Evolutionary conservation across 2,329 filamentous ascomycete genomes (phyloP).

Genomic region (Lachnellula hyalina): DNA sequence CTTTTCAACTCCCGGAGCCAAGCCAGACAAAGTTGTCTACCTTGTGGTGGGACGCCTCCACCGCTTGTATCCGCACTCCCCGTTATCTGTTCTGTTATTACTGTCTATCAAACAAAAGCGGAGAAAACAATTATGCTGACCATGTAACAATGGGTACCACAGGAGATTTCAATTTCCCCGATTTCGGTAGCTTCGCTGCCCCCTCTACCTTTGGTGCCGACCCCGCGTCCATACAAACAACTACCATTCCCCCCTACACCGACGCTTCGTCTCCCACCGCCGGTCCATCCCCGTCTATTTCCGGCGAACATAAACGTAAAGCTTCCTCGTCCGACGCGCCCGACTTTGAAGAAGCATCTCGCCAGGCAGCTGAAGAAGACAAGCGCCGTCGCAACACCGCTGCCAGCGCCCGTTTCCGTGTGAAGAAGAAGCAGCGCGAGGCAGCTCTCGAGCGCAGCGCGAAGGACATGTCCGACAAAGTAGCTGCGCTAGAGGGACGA

Average conservation of each 20-base stretch:
- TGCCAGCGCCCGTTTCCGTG: slow-evolving; percentile 79
- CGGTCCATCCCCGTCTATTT: slow-evolving; percentile 15
- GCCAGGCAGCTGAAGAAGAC: slow-evolving; percentile 77
- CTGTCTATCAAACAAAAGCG: not conserved
- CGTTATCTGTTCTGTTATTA: not conserved
- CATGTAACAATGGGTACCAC: slow-evolving; percentile 21
- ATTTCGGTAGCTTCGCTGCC: slow-evolving; percentile 27
- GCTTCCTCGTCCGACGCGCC: slow-evolving; percentile 35
- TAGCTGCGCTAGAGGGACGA: slow-evolving; percentile 64
- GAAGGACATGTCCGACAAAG: slow-evolving; percentile 79
- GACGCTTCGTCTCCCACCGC: slow-evolving; percentile 14
- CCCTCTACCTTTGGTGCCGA: slow-evolving; percentile 11
- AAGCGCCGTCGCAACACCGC: slow-evolving; percentile 87
- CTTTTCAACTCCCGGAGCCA: slow-evolving; percentile 6
- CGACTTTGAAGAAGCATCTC: slow-evolving; percentile 65
- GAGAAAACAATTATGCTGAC: slow-evolving; percentile 24
- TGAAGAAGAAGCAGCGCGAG: slow-evolving; percentile 95
- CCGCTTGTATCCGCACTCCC: slow-evolving; percentile 3
- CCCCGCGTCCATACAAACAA: not conserved
- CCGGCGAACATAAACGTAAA: slow-evolving; percentile 28
- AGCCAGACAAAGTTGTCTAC: not conserved
- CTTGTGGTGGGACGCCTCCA: not conserved
- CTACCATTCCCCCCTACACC: slow-evolving; percentile 6
- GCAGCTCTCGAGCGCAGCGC: slow-evolving; percentile 76
- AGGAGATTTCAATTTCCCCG: slow-evolving; percentile 30